Evolutionary conservation across 495 filamentous ascomycete species (phyloP), one percentile per base, ranked within the genome.

Genomic region (Xylaria intraflava): DNA sequence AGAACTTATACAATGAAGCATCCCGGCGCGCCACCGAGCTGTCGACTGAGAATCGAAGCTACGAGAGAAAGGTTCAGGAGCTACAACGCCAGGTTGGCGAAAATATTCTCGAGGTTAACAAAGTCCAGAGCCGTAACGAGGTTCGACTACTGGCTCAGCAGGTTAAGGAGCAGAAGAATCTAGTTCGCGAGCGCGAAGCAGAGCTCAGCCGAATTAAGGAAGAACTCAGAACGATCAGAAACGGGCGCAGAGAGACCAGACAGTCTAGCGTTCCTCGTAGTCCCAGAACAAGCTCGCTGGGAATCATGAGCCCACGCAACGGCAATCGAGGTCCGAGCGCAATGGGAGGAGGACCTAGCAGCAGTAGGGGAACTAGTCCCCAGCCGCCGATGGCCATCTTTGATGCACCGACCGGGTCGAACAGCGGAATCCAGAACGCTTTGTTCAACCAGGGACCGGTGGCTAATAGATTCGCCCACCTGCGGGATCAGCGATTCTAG

Each of bases 1-100:
- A 83, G 40, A 70, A 75, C 16, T 72, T 78, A 30, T 90, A 89
- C 54, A 83, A 88, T 47, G 70, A 74, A 30, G 82, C 83, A 0
- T 86, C 83, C 12, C 81, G 69, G 14, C 67, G 69, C 0, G 76
- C 76, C 9, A 71, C 67, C 14, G 77, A 82, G 35, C 66, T 79
- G 16, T 64, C 64, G 14, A 68, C 66, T 20, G 81, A 86, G 65
- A 71, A 75, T 33, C 64, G 71, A 10, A 66, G 66, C n/a, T 71
- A 86, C 10, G 62, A 69, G 31, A 61, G 60, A 9, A 69, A 73
- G 33, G 75, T 81, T 30, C 73, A 71, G 20, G 59, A 64, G 0
- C 68, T 87, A 19, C 68, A 72, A 45, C 72, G 68, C 10, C 77
- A 74, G 46, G 79, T 81, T 1, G 64, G 65, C 30, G 74, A 73